A percentile compares a stretch with the other conserved stretches of the same genome.
phyloP scores from a whole-genome alignment of 768 basidiomycete species.

The Boletus sp. region DNA sequence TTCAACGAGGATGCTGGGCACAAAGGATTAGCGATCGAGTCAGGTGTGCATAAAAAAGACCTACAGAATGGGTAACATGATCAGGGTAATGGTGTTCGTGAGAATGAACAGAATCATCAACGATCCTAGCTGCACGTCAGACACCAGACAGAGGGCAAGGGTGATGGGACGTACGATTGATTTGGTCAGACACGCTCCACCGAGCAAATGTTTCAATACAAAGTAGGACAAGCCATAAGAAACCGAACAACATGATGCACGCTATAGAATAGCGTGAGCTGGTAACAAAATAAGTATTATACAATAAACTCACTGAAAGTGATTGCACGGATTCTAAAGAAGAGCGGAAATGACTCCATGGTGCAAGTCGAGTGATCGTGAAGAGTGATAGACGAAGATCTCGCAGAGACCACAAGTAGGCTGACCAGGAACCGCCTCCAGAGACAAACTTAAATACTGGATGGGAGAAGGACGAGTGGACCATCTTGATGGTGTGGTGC shows the following conservation, averaged over 20 bases:
- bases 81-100: conserved; percentile 37
- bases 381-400: conserved; percentile 4
- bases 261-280: conserved; percentile 30
- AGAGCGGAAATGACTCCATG: conserved; percentile 33
- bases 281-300: neutral
- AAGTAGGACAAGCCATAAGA: conserved; percentile 49
- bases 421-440: conserved; percentile 23
- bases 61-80: conserved; percentile 45
- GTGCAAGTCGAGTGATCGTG: neutral
- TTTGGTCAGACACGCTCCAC: conserved; percentile 43
- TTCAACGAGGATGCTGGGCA: conserved; percentile 40
- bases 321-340: conserved; percentile 30
- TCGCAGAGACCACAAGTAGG: conserved; percentile 20
- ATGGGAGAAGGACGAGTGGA: neutral
- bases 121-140: conserved; percentile 21
- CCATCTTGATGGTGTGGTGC: neutral
- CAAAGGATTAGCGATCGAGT: neutral
- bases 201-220: conserved; percentile 45
- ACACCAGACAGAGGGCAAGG: neutral
- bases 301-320: conserved; percentile 27
- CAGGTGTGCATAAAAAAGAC: conserved; percentile 17
- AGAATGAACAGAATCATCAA: conserved; percentile 47
- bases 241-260: conserved; percentile 41
- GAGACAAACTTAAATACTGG: conserved; percentile 10
- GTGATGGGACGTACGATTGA: conserved; percentile 43